Evolutionary conservation across 2,329 filamentous ascomycete genomes (phyloP).

Genomic region (Aspergillus sp.): DNA sequence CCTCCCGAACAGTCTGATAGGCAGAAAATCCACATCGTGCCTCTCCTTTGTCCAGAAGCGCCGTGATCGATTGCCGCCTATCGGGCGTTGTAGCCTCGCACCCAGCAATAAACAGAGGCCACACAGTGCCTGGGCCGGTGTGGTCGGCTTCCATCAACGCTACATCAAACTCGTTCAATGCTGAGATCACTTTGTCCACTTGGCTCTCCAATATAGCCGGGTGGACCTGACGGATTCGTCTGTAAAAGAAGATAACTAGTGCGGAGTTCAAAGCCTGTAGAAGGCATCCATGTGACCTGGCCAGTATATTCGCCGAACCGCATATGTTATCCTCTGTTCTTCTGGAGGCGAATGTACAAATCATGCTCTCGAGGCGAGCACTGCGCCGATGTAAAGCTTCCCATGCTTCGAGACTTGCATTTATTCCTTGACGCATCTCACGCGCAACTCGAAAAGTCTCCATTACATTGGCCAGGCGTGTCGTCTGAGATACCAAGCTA

Average conservation of each 20-base stretch:
- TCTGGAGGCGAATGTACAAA: conserved; percentile 29
- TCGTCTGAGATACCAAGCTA: conserved; percentile 48
- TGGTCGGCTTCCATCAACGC: conserved; percentile 19
- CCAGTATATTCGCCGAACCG: conserved; percentile 12
- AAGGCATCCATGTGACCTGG: conserved; percentile 34
- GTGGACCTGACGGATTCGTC: conserved; percentile 43
- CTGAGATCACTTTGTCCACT: conserved; percentile 38
- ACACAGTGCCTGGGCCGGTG: conserved; percentile 33
- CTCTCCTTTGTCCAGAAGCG: conserved; percentile 29
- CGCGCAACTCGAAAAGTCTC: conserved; percentile 29
- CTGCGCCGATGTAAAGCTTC: conserved; percentile 32
- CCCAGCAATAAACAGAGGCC: conserved; percentile 46
- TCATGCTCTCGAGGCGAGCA: conserved; percentile 36
- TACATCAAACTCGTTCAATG: conserved; percentile 33
- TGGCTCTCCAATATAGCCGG: conserved; percentile 42
- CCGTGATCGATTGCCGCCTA: conserved; percentile 24
- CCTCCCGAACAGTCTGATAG: conserved; percentile 27
- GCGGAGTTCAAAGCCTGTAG: conserved; percentile 43
- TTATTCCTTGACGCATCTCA: background rate
- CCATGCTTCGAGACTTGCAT: conserved; percentile 26
- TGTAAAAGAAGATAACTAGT: conserved; percentile 47
- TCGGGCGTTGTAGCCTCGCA: conserved; percentile 36
- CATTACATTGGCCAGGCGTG: conserved; percentile 43
- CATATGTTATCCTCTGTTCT: conserved; percentile 21
- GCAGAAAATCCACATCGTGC: conserved; percentile 26